Evolutionary conservation across 306 rosid species (phyloP), one percentile per base, ranked within the genome.

Genomic region (Sophora flavescens): DNA sequence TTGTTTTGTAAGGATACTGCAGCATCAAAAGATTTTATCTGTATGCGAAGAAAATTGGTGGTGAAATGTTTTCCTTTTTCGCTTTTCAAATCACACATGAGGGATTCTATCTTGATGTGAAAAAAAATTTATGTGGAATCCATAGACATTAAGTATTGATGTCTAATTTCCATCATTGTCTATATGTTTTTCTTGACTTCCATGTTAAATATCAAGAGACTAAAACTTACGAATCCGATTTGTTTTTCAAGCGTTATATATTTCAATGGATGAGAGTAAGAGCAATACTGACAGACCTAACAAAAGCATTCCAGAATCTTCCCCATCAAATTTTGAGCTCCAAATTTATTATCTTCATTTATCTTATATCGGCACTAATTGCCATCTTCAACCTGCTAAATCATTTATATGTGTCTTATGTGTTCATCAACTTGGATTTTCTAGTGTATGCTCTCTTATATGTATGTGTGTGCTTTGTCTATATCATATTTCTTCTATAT

Each of bases 361-460:
- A 38, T 35, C 38, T 51, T 41, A 38, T 51, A 63, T 63, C 7
- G 52, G 33, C 22, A 42, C 14, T 56, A 4, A 5, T 18, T 44
- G 26, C n/a, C 9, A 5, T 17, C 26, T 68, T 68, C 81, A 5
- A 44, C 13, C 14, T 7, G 56, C 56, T 51, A 22, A 75, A 10
- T 38, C 48, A 35, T 14, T 48, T 48, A 32, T 50, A 18, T 63
- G 3, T 54, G 7, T 11, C 28, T 3, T n/a, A 35, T 45, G 14
- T 30, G 26, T 68, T 56, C 18, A 56, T 78, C 54, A 38, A 18
- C 41, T 58, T 47, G 48, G 48, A 41, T 22, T 42, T 50, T 22
- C 22, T 10, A 4, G 6, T 51, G 15, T 16, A 12, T 62, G 22
- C 62, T 13, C 56, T 66, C 16, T 59, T 48, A 17, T 5, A 53